Evolutionary conservation across 2,329 filamentous ascomycete genomes (phyloP).

Genomic region (Akanthomyces lecanii): DNA sequence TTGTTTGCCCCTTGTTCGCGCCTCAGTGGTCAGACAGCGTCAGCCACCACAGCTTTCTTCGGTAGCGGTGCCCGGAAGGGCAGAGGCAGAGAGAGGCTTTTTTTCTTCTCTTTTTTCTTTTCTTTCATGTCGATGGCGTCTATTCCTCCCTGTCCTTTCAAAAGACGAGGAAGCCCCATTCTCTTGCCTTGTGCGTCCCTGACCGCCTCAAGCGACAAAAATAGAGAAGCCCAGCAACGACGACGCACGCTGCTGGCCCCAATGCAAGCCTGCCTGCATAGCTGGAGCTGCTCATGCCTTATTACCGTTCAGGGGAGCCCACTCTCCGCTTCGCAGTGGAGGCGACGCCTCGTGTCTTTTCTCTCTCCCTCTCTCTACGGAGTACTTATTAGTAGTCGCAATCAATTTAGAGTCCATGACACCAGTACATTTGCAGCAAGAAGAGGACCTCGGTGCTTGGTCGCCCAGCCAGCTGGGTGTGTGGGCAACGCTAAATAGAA

Average conservation of each 20-base stretch:
- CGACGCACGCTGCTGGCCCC: no score
- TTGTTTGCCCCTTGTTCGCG: background rate
- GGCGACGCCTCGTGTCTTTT: conserved; percentile 4
- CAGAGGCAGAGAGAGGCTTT: background rate
- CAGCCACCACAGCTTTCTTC: conserved; percentile 3
- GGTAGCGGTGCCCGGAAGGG: background rate
- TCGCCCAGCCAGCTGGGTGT: conserved; percentile 10
- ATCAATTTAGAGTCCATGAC: background rate
- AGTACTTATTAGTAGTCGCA: no score
- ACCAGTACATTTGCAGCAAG: background rate
- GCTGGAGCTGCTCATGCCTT: background rate
- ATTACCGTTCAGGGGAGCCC: conserved; percentile 15
- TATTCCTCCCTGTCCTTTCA: background rate
- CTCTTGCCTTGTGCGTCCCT: background rate
- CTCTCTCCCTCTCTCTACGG: no score
- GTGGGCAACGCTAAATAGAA: background rate
- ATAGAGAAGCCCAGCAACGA: background rate
- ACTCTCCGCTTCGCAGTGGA: background rate
- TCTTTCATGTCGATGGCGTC: background rate
- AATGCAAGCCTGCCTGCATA: background rate
- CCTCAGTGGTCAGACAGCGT: background rate
- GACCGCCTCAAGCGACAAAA: conserved; percentile 5
- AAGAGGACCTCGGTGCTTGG: background rate
- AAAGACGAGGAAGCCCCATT: background rate
- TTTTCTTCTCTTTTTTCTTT: background rate